A percentile compares a stretch with the other conserved stretches of the same genome.
phyloP scores from a whole-genome alignment of 352 stramenopile genomes.

The Phytophthora sansomeana region DNA sequence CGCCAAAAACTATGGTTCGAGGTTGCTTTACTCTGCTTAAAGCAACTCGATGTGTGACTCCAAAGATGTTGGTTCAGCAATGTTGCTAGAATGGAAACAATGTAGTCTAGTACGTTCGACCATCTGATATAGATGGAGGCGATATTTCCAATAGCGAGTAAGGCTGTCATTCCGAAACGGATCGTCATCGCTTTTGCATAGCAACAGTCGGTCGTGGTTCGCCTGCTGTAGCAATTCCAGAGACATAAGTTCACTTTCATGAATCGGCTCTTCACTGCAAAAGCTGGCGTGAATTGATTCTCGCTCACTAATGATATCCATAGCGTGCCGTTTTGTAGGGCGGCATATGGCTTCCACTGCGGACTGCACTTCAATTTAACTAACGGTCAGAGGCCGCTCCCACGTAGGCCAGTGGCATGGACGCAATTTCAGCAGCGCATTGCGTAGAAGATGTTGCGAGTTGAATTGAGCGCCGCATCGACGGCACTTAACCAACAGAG shows the following conservation, averaged over 20 bases:
- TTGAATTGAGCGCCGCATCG: neutral
- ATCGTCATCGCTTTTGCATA: slow-evolving; percentile 8
- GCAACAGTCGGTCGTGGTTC: neutral
- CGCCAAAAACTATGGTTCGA: neutral
- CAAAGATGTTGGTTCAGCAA: neutral
- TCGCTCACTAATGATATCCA: slow-evolving; percentile 1
- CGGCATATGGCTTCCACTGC: neutral
- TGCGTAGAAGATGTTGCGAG: neutral
- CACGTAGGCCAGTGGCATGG: neutral
- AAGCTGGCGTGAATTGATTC: neutral
- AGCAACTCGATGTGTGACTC: neutral
- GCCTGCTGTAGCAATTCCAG: neutral
- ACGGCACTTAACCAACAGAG: neutral
- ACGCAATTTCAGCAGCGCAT: neutral
- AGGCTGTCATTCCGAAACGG: slow-evolving; percentile 9
- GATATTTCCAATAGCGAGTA: neutral
- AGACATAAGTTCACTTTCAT: neutral
- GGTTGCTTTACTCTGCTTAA: neutral
- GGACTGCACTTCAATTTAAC: slow-evolving; percentile 6
- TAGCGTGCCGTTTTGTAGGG: neutral
- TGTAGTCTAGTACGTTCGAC: neutral
- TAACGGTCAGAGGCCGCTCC: too few relatives aligned
- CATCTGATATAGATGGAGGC: neutral
- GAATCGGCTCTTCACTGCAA: neutral
- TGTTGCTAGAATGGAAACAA: neutral